Evolutionary conservation across 345 rosid species (phyloP), one percentile per base, ranked within the genome.

Genomic region (Citrus sp.): DNA sequence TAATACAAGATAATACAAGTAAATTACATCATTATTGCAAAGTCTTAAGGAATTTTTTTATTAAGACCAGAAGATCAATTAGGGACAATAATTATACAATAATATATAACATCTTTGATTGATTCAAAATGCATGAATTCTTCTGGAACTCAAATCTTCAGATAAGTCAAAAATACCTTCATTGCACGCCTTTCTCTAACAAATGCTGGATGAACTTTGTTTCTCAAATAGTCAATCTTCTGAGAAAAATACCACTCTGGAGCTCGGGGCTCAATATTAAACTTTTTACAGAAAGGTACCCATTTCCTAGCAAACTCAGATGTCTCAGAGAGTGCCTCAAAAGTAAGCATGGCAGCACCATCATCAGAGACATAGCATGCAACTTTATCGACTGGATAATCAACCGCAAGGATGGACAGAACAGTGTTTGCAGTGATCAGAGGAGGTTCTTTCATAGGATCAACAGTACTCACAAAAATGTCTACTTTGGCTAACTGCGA

Each of bases 331-430:
- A 96, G 98, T 62, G 99, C 98, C 85, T 96, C 98, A 67, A 96
- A 96, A 27, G 99, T 96, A 78, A 96, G 99, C 99, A 96, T 96
- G 27, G 99, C 98, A 77, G 99, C 99, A 85, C 99, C 99, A 82
- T 96, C 99, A 78, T 96, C 99, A 19, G 99, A 94, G 58, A 96
- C 99, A 81, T 96, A 96, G 80, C 99, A 96, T 76, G 97, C 90
- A 75, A 96, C 97, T 76, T 88, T 91, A 80, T 96, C 99, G 13
- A 92, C 92, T 0, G 99, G 99, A 87, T 96, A 96, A 83, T 96
- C 99, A 80, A 94, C 99, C 1, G 99, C 95, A 38, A 96, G 98
- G 82, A 96, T 94, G 21, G 99, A 96, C 72, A 96, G 90, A 70
- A 96, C 98, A 1, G 99, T 96, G 84, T 96, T 96, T 75, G 99